Evolutionary conservation across 306 rosid species (phyloP), one percentile per base, ranked within the genome.

Genomic region (Sicyos baderoa): DNA sequence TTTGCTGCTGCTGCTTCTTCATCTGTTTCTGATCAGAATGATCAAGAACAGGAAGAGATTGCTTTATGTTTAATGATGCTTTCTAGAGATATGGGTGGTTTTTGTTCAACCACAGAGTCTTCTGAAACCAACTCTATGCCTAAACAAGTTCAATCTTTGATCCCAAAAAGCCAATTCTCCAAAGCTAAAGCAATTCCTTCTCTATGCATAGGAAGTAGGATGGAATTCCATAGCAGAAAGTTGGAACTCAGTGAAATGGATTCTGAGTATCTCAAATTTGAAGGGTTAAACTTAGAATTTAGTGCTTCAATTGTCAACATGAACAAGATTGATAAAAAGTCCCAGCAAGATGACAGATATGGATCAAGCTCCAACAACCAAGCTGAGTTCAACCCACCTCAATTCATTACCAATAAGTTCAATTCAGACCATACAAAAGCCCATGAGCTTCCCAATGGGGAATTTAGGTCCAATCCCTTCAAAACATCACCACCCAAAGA

Each of bases 21-120:
- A 74, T 84, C 90, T 76, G 70, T 81, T 75, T 87, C 92, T 66
- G 95, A 73, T 70, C 73, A 87, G 49, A 84, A 68, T 75, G 91
- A 87, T 54, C 92, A 87, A 57, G 97, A 92, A 71, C 88, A 87
- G 75, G 90, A 89, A 78, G 93, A 92, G 71, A 86, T 92, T 72
- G 98, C 98, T 74, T 65, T 85, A 85, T 86, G 95, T 82, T 87
- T 89, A 75, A 86, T 92, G 84, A 89, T 92, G 96, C 95, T 92
- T 22, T 86, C 93, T 4, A 87, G 86, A 49, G 96, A 89, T 76
- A 73, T 64, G 75, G 80, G 74, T 63, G 85, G 82, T 49, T 37
- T 78, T 52, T 78, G 85, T 73, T 80, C 78, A 49, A 68, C 49
- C 57, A 78, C 85, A 23, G 90, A 88, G 22, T 84, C 91, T 44